phyloP scores from a whole-genome alignment of 2,329 filamentous ascomycete species.

The Helotiales sp. region DNA sequence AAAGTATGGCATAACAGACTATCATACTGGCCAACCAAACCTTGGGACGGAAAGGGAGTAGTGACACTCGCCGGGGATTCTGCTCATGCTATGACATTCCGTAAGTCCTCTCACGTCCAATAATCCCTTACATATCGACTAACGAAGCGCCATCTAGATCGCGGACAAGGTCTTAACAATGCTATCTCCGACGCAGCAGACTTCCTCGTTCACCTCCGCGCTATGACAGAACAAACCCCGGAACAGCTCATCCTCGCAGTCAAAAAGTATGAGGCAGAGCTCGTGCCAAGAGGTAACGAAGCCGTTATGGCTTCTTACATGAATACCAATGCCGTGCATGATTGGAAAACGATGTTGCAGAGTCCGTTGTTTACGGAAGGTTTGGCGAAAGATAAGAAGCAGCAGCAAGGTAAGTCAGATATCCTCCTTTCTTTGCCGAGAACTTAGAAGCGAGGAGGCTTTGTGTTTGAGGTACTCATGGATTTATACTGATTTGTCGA shows the following conservation, averaged over 20 bases:
- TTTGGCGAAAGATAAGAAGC: constrained; percentile 7
- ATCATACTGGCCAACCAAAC: constrained; percentile 35
- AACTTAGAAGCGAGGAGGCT: too few relatives aligned
- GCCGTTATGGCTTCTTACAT: constrained; percentile 46
- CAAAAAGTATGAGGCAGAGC: constrained; percentile 43
- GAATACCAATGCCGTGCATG: constrained; percentile 48
- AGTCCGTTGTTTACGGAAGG: constrained; percentile 32
- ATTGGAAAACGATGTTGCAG: constrained; percentile 37
- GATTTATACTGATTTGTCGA: too few relatives aligned
- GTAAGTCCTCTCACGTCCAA: constrained; percentile 11
- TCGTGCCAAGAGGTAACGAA: constrained; percentile 43
- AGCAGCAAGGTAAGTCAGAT: too few relatives aligned
- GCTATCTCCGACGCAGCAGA: constrained; percentile 42
- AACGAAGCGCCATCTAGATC: constrained; percentile 18
- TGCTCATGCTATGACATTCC: constrained; percentile 55
- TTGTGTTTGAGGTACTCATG: too few relatives aligned
- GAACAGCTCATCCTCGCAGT: constrained; percentile 37
- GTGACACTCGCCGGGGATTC: constrained; percentile 54
- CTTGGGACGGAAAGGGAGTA: constrained; percentile 43
- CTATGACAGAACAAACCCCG: constrained; percentile 24
- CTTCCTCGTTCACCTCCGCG: constrained; percentile 21
- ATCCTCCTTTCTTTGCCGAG: too few relatives aligned
- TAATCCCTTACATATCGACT: neutral
- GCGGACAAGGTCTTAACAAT: constrained; percentile 49
- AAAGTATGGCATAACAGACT: constrained; percentile 18